Base-by-base conservation (phyloP, 768 basidiomycete genomes). In the Kwoniella dejecticola region DNA sequence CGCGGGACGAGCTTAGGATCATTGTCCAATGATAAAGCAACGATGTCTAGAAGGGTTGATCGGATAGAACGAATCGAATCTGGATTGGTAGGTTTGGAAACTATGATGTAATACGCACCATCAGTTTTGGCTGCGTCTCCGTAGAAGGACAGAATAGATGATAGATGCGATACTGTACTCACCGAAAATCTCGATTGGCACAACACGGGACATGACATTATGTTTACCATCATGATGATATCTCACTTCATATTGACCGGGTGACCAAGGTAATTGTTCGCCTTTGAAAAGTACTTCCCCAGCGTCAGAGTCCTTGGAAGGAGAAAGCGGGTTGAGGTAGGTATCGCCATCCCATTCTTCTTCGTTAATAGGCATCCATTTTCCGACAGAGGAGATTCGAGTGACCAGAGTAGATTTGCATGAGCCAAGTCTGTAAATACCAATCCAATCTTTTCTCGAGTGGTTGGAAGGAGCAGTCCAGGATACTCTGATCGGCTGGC, bases 381-480 rank as follows among this genome's bases (percentile, higher is more conserved):
- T 86, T 29, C 95, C 95, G 70, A 89, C 80, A 1, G 90, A 90
- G 4, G 89, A 87, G 3, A 88, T 88, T 60, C 87, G 86, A 6
- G 96, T 99, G 42, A 98, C 86, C 19, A 88, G 81, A 10, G 82
- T 85, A 13, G 88, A 90, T 72, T 87, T 87, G 78, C 94, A 96
- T 0, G 92, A 92, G 29, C 90, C 93, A 52, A 94, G 65, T 5
- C 80, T 77, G 63, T 82, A 82, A 24, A 97, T 85, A 13, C 94
- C 96, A 71, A 99, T 89, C 96, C 96, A 98, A 77, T 99, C 96
- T 69, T 87, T 86, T 12, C 90, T 84, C 12, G 93, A 94, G 74
- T 97, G 95, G 55, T 85, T 84, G 33, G 82, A 79, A 0, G 95
- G 94, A 0, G 90, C 94, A 66, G 86, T 85, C 94, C 94, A 98